phyloP scores from a whole-genome alignment of 805 yeast genomes.

The Hanseniaspora taiwanica region DNA sequence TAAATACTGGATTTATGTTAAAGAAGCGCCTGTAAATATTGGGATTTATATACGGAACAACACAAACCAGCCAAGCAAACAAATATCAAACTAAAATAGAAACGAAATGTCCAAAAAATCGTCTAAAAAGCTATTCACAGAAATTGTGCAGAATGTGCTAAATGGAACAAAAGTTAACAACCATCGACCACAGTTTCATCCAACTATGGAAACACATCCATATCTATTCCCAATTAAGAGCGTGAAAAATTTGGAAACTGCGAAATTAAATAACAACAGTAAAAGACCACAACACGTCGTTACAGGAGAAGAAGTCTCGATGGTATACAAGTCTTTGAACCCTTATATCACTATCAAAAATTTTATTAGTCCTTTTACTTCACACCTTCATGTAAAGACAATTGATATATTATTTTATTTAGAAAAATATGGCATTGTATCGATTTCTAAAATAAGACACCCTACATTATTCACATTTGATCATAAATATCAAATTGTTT shows the following conservation, averaged over 20 bases:
- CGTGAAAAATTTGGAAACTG: background rate
- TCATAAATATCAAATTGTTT: constrained; percentile 16
- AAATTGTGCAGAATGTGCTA: background rate
- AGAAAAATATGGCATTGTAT: background rate
- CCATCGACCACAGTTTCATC: background rate
- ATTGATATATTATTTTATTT: background rate
- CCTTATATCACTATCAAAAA: constrained; percentile 13
- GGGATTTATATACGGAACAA: background rate
- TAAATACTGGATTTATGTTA: no score
- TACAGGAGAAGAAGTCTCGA: constrained; percentile 4
- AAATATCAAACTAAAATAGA: background rate
- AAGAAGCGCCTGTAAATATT: no score
- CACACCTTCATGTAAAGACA: background rate
- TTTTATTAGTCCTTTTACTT: constrained; percentile 7
- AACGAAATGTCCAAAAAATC: background rate
- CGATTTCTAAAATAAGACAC: constrained; percentile 14
- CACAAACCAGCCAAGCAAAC: background rate
- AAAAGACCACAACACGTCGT: background rate
- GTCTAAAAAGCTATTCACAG: background rate
- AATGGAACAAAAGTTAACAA: background rate
- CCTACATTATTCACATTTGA: constrained; percentile 19
- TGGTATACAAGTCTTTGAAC: constrained; percentile 14
- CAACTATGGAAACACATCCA: background rate
- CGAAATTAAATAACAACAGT: background rate
- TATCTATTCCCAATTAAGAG: background rate